Conservation (phyloP, 176 grass and related monocot species). For the Dendrocalamus sinicus region DNA sequence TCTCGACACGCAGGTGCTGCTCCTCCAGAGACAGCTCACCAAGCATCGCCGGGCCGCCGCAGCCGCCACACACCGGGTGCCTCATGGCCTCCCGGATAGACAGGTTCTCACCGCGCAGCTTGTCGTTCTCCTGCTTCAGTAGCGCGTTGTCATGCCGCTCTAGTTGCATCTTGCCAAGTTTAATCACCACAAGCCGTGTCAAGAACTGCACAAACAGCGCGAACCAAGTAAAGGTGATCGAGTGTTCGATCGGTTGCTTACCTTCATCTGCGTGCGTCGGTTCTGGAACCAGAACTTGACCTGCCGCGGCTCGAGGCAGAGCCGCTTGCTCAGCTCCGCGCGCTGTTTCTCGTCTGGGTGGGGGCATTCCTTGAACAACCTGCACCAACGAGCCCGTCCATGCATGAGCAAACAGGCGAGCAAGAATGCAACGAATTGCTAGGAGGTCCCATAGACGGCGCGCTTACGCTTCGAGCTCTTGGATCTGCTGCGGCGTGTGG, state of each 20-base stretch:
- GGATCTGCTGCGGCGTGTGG: conserved; percentile 98
- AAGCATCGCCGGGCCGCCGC: conserved; percentile 51
- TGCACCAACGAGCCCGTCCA: conserved; percentile 26
- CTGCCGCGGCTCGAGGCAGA: conserved; percentile 68
- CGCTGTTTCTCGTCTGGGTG: conserved; percentile 84
- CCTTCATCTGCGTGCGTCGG: conserved; percentile 79
- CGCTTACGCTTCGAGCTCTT: conserved; percentile 92
- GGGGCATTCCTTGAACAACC: conserved; percentile 75
- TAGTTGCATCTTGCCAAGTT: conserved; percentile 56
- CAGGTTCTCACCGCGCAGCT: conserved; percentile 74
- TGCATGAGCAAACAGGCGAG: neutral
- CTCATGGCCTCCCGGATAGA: conserved; percentile 62
- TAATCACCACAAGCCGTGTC: neutral
- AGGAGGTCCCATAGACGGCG: neutral
- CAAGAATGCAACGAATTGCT: neutral
- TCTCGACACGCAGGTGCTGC: conserved; percentile 75
- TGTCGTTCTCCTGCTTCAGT: conserved; percentile 80
- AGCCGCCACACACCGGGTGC: conserved; percentile 59
- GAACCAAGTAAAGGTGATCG: neutral
- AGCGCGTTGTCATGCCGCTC: conserved; percentile 73
- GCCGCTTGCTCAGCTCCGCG: conserved; percentile 59
- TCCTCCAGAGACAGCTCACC: conserved; percentile 66
- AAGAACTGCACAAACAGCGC: neutral
- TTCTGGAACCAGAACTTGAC: conserved; percentile 99
- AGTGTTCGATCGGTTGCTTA: conserved; percentile 15